These are phyloP conservation scores for Nematocida major DNA, from an alignment of 371 early-diverging fungal species.

Conservation along the genomic window DNA sequence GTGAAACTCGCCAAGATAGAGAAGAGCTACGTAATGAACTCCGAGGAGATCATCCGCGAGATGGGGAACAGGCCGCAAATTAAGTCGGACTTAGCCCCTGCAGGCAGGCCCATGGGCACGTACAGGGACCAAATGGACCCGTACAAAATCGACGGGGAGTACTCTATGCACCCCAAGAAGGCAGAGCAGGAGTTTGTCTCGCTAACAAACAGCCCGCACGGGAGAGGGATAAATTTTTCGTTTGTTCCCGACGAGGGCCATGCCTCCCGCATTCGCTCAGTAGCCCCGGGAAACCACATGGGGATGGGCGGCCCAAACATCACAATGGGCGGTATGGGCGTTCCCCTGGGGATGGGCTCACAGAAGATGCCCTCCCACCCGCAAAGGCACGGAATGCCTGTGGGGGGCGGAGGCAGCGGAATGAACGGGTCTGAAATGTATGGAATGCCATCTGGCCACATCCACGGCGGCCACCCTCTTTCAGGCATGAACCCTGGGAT, in stretches of 20 bases:
- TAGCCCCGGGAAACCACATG: no score
- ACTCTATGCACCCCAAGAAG: background rate
- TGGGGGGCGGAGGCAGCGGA: no score
- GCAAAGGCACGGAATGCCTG: no score
- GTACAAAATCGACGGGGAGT: background rate
- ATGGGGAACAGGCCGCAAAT: slow-evolving; percentile 4
- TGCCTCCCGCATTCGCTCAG: background rate
- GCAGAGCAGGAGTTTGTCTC: slow-evolving; percentile 4
- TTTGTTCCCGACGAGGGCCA: background rate
- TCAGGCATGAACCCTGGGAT: no score
- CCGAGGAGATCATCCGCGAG: slow-evolving; percentile 44
- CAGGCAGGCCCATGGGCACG: background rate
- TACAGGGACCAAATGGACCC: background rate
- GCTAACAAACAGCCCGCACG: background rate
- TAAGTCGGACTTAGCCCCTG: background rate
- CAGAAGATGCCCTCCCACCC: no score
- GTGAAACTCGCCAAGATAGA: slow-evolving; percentile 58
- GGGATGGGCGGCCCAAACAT: no score
- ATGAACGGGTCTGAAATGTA: no score
- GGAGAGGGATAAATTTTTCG: background rate
- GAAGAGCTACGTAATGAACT: slow-evolving; percentile 51
- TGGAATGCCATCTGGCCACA: no score
- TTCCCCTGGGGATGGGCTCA: no score
- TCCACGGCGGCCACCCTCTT: no score
- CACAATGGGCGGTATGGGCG: no score